A percentile compares a stretch with the other conserved stretches of the same genome.
Evolutionary conservation across 1,139 yeast species (phyloP).

Genomic region (Wickerhamomyces sp.): DNA sequence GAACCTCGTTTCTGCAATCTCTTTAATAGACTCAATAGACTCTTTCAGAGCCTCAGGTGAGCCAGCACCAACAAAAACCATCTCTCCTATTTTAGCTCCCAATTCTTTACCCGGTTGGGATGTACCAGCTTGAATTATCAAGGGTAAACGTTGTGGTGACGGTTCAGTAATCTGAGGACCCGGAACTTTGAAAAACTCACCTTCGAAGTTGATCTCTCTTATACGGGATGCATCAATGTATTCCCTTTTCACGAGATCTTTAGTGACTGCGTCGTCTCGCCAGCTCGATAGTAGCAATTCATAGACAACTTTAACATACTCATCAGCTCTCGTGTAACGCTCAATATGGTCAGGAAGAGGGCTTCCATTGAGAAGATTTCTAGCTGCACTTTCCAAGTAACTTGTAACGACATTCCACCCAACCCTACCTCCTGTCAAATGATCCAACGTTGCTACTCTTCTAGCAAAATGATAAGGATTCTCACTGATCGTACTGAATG

Average conservation of each 20-base stretch:
- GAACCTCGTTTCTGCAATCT: constrained; percentile 20
- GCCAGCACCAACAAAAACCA: constrained; percentile 31
- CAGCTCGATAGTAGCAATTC: constrained; percentile 35
- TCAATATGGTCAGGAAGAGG: constrained; percentile 34
- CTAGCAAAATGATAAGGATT: constrained; percentile 38
- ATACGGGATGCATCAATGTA: constrained; percentile 31
- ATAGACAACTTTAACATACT: constrained; percentile 33
- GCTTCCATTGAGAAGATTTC: constrained; percentile 32
- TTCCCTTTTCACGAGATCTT: constrained; percentile 26
- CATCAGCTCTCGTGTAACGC: constrained; percentile 35
- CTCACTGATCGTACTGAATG: constrained; percentile 38
- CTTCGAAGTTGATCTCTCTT: constrained; percentile 33
- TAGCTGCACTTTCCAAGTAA: constrained; percentile 37
- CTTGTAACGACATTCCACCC: constrained; percentile 33
- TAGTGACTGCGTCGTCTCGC: constrained; percentile 37
- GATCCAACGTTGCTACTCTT: constrained; percentile 35
- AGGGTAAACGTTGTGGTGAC: constrained; percentile 38
- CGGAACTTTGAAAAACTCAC: constrained; percentile 34
- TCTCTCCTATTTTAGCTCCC: constrained; percentile 41
- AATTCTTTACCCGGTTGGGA: constrained; percentile 37
- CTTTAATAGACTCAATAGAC: constrained; percentile 21
- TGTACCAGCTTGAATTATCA: constrained; percentile 41
- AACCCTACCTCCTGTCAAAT: constrained; percentile 33
- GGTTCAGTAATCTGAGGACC: constrained; percentile 38
- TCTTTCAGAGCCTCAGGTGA: constrained; percentile 22